Percentiles rank a stretch among this genome's conserved stretches.
These are phyloP conservation scores for Sugiyamaella valdiviana DNA, from an alignment of 805 yeast genomes.

Conservation along the genomic window DNA sequence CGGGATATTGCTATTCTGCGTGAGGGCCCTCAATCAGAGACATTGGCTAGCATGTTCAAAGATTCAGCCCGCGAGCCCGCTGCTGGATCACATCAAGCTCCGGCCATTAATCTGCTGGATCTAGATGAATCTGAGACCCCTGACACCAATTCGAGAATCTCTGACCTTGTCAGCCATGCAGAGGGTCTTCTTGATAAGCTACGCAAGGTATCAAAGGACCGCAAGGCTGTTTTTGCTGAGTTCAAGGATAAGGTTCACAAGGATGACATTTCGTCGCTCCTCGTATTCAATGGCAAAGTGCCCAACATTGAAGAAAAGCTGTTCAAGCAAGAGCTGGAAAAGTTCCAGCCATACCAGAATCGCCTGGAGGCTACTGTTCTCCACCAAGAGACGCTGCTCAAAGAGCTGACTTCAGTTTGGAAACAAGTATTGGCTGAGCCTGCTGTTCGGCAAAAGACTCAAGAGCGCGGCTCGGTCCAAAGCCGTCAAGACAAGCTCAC, in stretches of 20 bases:
- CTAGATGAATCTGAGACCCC: constrained; percentile 45
- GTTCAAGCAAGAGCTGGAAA: constrained; percentile 67
- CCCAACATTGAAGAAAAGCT: constrained; percentile 49
- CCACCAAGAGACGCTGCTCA: constrained; percentile 53
- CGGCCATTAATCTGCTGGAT: constrained; percentile 49
- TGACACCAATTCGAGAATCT: constrained; percentile 29
- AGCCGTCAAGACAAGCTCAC: constrained; percentile 34
- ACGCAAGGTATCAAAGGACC: constrained; percentile 56
- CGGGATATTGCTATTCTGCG: constrained; percentile 41
- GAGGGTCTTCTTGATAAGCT: constrained; percentile 58
- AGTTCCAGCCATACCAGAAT: constrained; percentile 62
- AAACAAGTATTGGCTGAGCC: constrained; percentile 41
- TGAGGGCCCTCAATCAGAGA: constrained; percentile 40
- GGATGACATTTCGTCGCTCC: constrained; percentile 77
- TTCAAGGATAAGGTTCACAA: constrained; percentile 64
- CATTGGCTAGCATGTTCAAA: constrained; percentile 34
- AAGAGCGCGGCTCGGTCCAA: constrained; percentile 33
- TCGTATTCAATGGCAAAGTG: constrained; percentile 58
- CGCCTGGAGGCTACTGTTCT: constrained; percentile 64
- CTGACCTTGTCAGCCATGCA: constrained; percentile 41
- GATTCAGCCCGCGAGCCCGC: constrained; percentile 4
- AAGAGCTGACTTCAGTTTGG: constrained; percentile 42
- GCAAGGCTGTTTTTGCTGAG: constrained; percentile 52
- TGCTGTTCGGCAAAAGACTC: constrained; percentile 38
- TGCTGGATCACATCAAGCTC: constrained; percentile 3